Evolutionary conservation across 2,329 filamentous ascomycete species (phyloP), one percentile per base, ranked within the genome.

Genomic region (Aspergillus intermedius): DNA sequence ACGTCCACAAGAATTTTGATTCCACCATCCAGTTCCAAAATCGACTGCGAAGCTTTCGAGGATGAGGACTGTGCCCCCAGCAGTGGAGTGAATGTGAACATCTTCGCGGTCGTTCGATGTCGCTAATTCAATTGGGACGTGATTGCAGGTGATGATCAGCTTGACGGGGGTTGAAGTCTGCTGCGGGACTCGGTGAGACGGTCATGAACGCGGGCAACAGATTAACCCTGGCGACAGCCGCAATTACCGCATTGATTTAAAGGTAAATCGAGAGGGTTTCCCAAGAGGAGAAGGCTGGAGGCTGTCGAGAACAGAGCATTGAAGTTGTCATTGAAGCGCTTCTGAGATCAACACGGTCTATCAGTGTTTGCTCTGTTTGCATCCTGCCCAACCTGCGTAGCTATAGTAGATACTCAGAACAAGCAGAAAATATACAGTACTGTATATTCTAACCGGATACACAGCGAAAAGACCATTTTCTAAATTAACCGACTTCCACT

Each of bases 81-180:
- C 49, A 98, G 77, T 42, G 93, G 84, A 63, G 87, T 94, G 72
- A 97, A 96, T 57, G 87, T 95, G 77, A 98, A 97, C 93, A 98
- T 98, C 22, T 52, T 62, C 45, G 51, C 56, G 47, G 22, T 25
- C 19, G 7, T 43, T 28, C 23, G 41, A 25, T 9, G 23, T 40
- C 41, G 23, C 22, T 13, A 43, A 17, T 15, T 43, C 41, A 40
- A 40, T 45, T 53, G 43, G 52, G 52, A 39, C 25, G 25, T 30
- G 25, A 30, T 30, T 30, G 25, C 12, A 30, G 25, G 4, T 12
- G 25, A 30, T 12, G 47, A 51, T 21, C 41, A 42, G 35, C 42
- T 39, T 43, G 37, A 43, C 49, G 40, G 49, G 19, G 9, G 28
- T 13, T 6, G 15, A 37, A 10, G 25, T 49, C 10, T 42, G 44